A percentile compares a stretch with the other conserved stretches of the same genome.
phyloP scores from a whole-genome alignment of 78 protist species.

The Ministeria vibrans region DNA sequence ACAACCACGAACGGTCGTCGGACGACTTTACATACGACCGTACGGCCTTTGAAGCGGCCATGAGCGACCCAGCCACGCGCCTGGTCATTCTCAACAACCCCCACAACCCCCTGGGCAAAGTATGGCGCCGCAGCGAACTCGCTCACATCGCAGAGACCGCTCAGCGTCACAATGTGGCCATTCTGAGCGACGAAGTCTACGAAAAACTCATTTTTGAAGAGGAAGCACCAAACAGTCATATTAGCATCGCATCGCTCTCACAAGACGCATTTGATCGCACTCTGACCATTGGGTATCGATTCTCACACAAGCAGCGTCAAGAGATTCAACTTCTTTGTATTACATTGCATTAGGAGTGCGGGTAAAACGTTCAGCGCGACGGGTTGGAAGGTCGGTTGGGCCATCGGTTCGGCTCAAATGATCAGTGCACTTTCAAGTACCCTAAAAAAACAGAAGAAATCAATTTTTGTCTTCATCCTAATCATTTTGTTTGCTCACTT shows the following conservation, averaged over 20 bases:
- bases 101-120: constrained; percentile 73
- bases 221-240: neutral
- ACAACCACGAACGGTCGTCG: too few species aligned
- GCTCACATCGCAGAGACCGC: constrained; percentile 19
- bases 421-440: neutral
- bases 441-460: neutral
- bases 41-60: constrained; percentile 35
- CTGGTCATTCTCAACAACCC: constrained; percentile 61
- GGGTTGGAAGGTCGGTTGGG: constrained; percentile 26
- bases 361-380: constrained; percentile 61
- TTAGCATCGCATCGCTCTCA: neutral
- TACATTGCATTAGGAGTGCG: too few species aligned
- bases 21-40: constrained; percentile 31
- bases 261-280: constrained; percentile 37
- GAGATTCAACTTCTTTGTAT: too few species aligned
- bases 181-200: constrained; percentile 48
- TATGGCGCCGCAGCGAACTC: constrained; percentile 40
- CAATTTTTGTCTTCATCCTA: neutral
- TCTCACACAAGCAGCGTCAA: too few species aligned
- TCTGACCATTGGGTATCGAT: constrained; percentile 56
- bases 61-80: constrained; percentile 43
- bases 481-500: neutral
- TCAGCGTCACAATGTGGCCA: constrained; percentile 1
- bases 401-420: neutral
- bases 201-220: constrained; percentile 1